Percentiles rank a stretch among this genome's conserved stretches.
Conservation (phyloP, 352 stramenopile species). For the Pythium volutum region DNA sequence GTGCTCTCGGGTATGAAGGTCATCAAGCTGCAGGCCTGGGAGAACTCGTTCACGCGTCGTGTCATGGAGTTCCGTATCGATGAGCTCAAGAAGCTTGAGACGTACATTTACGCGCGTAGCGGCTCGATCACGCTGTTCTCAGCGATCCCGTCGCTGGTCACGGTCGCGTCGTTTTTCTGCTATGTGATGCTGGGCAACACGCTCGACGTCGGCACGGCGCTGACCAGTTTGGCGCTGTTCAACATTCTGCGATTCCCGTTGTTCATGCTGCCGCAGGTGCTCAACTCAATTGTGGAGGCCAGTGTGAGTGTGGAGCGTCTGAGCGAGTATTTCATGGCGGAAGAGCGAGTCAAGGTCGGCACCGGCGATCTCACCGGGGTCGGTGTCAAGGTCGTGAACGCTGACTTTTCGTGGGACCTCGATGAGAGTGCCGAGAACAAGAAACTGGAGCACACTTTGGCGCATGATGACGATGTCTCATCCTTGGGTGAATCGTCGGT, state of each 20-base stretch:
- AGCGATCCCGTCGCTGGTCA: conserved; percentile 84
- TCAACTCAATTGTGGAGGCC: conserved; percentile 94
- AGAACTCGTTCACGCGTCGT: conserved; percentile 72
- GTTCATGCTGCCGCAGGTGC: conserved; percentile 93
- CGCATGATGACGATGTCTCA: conserved; percentile 26
- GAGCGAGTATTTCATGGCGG: conserved; percentile 60
- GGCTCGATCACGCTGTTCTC: conserved; percentile 46
- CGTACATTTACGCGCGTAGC: conserved; percentile 37
- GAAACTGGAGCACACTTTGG: conserved; percentile 30
- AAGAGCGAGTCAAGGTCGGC: conserved; percentile 69
- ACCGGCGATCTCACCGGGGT: conserved; percentile 74
- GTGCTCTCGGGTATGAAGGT: conserved; percentile 94
- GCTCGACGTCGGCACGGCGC: conserved; percentile 85
- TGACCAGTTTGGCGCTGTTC: conserved; percentile 93
- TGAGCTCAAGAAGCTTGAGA: conserved; percentile 64
- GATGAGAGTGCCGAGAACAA: conserved; percentile 9
- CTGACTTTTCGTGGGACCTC: conserved; percentile 66
- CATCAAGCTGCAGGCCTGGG: conserved; percentile 97
- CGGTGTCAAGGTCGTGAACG: conserved; percentile 45
- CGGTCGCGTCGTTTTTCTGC: conserved; percentile 77
- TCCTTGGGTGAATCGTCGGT: conserved; percentile 28
- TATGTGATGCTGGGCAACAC: conserved; percentile 69
- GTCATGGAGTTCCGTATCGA: conserved; percentile 59
- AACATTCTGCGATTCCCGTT: conserved; percentile 96
- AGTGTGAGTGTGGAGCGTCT: conserved; percentile 63